Evolutionary conservation across 768 basidiomycete genomes (phyloP).

Genomic region (Collybia sp.): DNA sequence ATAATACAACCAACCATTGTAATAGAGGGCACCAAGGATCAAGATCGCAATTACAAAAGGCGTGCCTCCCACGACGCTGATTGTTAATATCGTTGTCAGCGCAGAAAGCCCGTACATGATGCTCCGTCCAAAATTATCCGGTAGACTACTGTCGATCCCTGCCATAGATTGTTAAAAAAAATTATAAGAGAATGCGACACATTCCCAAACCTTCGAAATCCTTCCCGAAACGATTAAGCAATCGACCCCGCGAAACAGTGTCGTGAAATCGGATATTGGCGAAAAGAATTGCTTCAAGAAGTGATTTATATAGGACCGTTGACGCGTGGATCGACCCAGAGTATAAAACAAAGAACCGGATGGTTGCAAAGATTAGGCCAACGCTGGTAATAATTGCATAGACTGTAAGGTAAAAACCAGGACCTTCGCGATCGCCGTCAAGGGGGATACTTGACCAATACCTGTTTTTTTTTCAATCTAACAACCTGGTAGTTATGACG

Average conservation of each 20-base stretch:
- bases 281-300: conserved; percentile 79
- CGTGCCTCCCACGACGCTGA: conserved; percentile 74
- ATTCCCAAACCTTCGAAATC: conserved; percentile 68
- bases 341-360: conserved; percentile 74
- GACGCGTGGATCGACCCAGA: conserved; percentile 82
- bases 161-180: conserved; percentile 8
- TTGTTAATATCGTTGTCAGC: conserved; percentile 63
- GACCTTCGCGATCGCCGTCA: conserved; percentile 34
- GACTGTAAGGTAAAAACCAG: conserved; percentile 61
- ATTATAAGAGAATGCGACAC: conserved; percentile 2
- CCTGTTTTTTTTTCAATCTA: conserved; percentile 19
- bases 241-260: conserved; percentile 80
- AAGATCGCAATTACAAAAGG: conserved; percentile 64
- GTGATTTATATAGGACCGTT: conserved; percentile 64
- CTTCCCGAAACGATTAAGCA: conserved; percentile 84
- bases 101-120: conserved; percentile 68
- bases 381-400: conserved; percentile 51
- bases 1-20: conserved; percentile 45
- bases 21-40: conserved; percentile 61
- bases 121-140: conserved; percentile 84
- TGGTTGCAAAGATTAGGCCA: conserved; percentile 48
- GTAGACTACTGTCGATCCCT: conserved; percentile 79
- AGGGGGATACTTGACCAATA: conserved; percentile 52
- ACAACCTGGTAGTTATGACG: background rate
- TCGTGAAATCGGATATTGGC: conserved; percentile 93